These are phyloP conservation scores for Paramecium octaurelia DNA, from an alignment of 73 alveolate genomes.

Conservation along the genomic window DNA sequence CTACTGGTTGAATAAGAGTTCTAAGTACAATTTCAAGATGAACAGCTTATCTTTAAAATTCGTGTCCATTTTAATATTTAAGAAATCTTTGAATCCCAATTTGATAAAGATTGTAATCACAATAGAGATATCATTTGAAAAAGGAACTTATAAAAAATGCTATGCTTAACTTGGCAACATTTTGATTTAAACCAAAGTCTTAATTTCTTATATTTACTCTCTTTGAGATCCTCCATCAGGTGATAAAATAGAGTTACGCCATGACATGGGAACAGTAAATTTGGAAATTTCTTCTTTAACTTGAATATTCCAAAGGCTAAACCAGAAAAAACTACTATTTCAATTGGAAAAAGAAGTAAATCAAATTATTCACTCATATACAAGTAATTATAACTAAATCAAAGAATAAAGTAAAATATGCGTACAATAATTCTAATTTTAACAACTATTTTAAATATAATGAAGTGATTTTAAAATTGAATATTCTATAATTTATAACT, in stretches of 20 bases:
- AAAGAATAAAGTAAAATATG: not conserved
- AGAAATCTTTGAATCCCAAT: conserved; percentile 7
- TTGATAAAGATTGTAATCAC: not conserved
- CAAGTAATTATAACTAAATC: not conserved
- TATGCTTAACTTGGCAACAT: not conserved
- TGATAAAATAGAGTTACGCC: not conserved
- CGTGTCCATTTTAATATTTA: conserved; percentile 10
- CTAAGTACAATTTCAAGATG: conserved; percentile 18
- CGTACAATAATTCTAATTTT: not conserved
- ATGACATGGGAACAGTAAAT: not conserved
- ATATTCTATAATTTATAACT: too few relatives aligned
- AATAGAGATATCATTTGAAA: not conserved
- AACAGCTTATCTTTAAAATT: not conserved
- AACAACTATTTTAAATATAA: too few relatives aligned
- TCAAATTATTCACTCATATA: not conserved
- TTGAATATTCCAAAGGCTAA: not conserved
- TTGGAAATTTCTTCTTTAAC: not conserved
- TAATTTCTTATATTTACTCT: not conserved
- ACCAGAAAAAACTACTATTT: not conserved
- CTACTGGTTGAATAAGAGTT: not conserved
- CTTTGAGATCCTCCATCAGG: not conserved
- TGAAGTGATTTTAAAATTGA: too few relatives aligned
- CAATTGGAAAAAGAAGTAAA: not conserved
- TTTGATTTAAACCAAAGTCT: not conserved
- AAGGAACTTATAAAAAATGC: not conserved